phyloP scores from a whole-genome alignment of 208 protist genomes.

The Naegleria lovaniensis region DNA sequence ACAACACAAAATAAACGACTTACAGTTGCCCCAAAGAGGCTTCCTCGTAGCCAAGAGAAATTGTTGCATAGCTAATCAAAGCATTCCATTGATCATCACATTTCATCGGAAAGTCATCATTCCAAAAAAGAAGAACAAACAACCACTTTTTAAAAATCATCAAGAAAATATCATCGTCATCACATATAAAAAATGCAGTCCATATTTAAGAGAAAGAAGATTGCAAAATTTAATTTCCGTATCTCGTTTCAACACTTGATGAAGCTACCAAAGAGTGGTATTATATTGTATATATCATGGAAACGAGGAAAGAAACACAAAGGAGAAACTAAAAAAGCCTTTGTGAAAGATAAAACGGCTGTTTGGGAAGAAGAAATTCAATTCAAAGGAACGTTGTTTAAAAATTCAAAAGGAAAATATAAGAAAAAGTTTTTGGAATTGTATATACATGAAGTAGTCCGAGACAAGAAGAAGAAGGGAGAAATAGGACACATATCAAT shows the following conservation, averaged over 20 bases:
- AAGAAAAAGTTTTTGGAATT: slow-evolving; percentile 22
- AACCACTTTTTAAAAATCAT: no score
- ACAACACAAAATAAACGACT: no score
- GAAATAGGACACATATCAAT: neutral
- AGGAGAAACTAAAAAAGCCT: slow-evolving; percentile 25
- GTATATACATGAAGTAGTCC: neutral
- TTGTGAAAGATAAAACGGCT: slow-evolving; percentile 23
- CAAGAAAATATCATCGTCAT: no score
- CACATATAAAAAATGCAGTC: neutral
- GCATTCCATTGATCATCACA: no score
- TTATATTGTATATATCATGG: slow-evolving; percentile 23
- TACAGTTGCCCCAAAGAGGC: no score
- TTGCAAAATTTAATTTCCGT: slow-evolving; percentile 6
- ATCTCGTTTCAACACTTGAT: neutral
- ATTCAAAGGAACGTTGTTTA: slow-evolving; percentile 19
- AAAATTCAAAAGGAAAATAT: slow-evolving; percentile 11
- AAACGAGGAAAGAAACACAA: slow-evolving; percentile 23
- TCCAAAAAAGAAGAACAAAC: no score
- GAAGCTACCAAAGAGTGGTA: slow-evolving; percentile 25
- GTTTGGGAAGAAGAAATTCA: slow-evolving; percentile 15
- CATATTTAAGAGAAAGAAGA: neutral
- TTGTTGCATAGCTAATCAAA: no score
- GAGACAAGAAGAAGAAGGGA: neutral
- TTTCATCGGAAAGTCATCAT: no score
- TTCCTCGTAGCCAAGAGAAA: no score